Percentiles rank a stretch among this genome's conserved stretches.
These are phyloP conservation scores for Sabuloglossum arenarium DNA, from an alignment of 495 filamentous ascomycete genomes.

Conservation along the genomic window DNA sequence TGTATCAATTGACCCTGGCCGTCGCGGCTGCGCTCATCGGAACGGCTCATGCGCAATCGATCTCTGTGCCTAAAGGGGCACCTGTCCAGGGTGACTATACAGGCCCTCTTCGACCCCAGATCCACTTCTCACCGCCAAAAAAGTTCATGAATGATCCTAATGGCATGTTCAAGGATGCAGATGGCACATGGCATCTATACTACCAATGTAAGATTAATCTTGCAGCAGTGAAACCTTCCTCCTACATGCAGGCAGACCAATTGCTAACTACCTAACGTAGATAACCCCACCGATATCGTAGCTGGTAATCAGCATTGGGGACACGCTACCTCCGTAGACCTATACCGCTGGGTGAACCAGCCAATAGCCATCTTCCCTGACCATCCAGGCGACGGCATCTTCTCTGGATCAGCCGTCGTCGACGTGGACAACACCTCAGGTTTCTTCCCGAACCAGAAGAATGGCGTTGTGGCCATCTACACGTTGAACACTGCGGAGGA, in stretches of 20 bases:
- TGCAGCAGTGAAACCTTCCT: background rate
- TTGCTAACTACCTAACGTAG: conserved; percentile 7
- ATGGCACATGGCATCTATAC: conserved; percentile 31
- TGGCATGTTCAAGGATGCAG: conserved; percentile 28
- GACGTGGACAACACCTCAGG: conserved; percentile 36
- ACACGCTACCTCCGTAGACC: conserved; percentile 28
- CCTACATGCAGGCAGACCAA: background rate
- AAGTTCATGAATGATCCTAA: conserved; percentile 42
- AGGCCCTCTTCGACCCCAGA: conserved; percentile 25
- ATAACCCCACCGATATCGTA: conserved; percentile 25
- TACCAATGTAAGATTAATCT: conserved; percentile 22
- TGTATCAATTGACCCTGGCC: background rate
- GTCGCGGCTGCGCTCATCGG: background rate
- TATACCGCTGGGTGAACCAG: conserved; percentile 32
- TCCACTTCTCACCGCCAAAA: conserved; percentile 31
- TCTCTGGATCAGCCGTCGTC: conserved; percentile 29
- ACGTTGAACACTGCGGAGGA: conserved; percentile 22
- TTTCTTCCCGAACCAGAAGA: conserved; percentile 27
- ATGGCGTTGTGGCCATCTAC: conserved; percentile 34
- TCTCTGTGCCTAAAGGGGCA: conserved; percentile 16
- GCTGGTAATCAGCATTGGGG: conserved; percentile 34
- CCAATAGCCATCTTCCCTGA: conserved; percentile 28
- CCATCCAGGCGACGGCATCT: conserved; percentile 27
- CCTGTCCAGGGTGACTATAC: conserved; percentile 22
- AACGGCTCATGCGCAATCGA: background rate